Evolutionary conservation across 2,329 filamentous ascomycete genomes (phyloP).

Genomic region (Cytospora piceicola): DNA sequence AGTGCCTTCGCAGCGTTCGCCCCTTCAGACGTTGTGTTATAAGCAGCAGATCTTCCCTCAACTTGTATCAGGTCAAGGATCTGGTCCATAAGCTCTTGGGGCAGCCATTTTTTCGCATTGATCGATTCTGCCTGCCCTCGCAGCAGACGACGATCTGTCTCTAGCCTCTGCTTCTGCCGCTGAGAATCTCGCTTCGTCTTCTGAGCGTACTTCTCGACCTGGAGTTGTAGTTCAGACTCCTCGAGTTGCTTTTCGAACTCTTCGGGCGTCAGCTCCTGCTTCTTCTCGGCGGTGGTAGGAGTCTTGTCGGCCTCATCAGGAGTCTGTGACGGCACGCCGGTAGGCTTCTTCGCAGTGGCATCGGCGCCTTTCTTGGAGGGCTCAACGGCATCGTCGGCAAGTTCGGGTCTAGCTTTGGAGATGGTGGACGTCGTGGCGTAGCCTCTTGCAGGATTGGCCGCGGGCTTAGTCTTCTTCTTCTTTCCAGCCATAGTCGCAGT

Average conservation of each 20-base stretch:
- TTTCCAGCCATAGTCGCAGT: conserved; percentile 67
- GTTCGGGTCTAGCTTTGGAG: conserved; percentile 75
- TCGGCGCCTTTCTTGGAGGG: conserved; percentile 33
- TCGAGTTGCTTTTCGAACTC: conserved; percentile 90
- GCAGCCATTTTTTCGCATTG: conserved; percentile 77
- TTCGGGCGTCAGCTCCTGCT: conserved; percentile 70
- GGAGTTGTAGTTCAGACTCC: conserved; percentile 82
- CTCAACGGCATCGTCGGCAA: conserved; percentile 39
- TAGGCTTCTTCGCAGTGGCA: conserved; percentile 30
- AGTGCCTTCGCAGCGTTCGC: conserved; percentile 53
- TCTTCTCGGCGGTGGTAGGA: conserved; percentile 36
- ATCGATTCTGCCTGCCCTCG: conserved; percentile 76
- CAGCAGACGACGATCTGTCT: conserved; percentile 83
- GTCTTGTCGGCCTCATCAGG: conserved; percentile 32
- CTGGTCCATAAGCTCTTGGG: conserved; percentile 75
- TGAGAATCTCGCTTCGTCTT: conserved; percentile 80
- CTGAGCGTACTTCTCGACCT: conserved; percentile 81
- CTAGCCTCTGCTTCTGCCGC: conserved; percentile 75
- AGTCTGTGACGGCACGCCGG: conserved; percentile 32
- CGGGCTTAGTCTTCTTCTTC: conserved; percentile 95
- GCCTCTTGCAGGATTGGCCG: conserved; percentile 83
- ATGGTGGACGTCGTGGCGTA: conserved; percentile 93
- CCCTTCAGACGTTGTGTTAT: conserved; percentile 53
- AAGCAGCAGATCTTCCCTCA: conserved; percentile 63
- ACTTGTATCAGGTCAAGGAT: conserved; percentile 74